phyloP scores from a whole-genome alignment of 306 rosid species.

The Chamaecrista fasciculata region DNA sequence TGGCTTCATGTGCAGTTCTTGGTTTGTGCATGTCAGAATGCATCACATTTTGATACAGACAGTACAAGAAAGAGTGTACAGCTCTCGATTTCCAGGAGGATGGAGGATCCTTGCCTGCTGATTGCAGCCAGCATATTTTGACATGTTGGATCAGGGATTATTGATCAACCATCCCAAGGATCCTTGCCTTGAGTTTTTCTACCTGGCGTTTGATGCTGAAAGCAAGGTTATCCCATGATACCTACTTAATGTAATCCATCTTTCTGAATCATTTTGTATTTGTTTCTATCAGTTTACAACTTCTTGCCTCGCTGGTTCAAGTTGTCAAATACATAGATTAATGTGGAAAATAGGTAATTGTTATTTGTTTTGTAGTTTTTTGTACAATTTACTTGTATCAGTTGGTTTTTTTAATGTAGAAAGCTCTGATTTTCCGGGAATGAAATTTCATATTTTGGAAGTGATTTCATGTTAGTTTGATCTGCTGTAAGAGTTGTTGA shows the following conservation, averaged over 20 bases:
- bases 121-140: slow-evolving; percentile 25
- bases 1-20: slow-evolving; percentile 8
- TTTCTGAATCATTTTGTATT: slow-evolving; percentile 20
- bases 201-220: slow-evolving; percentile 30
- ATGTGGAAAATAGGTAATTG: neutral
- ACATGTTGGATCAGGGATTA: slow-evolving; percentile 31
- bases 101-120: slow-evolving; percentile 25
- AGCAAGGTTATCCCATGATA: slow-evolving; percentile 26
- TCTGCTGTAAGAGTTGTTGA: neutral
- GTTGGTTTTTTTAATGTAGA: neutral
- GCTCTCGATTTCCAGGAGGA: slow-evolving; percentile 27
- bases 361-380: neutral
- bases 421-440: neutral
- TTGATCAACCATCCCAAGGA: slow-evolving; percentile 35
- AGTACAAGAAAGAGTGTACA: slow-evolving; percentile 17
- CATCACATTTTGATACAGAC: slow-evolving; percentile 28
- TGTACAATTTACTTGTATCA: neutral
- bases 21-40: slow-evolving; percentile 29
- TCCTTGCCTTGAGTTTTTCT: slow-evolving; percentile 37
- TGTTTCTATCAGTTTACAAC: slow-evolving; percentile 5
- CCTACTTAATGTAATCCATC: slow-evolving; percentile 20
- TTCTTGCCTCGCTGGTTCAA: slow-evolving; percentile 24
- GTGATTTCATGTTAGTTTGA: neutral
- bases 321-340: slow-evolving; percentile 32
- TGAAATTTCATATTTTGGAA: neutral